Evolutionary conservation across 83 land plant genomes (phyloP).

Genomic region (Diphasiastrum complanatum): DNA sequence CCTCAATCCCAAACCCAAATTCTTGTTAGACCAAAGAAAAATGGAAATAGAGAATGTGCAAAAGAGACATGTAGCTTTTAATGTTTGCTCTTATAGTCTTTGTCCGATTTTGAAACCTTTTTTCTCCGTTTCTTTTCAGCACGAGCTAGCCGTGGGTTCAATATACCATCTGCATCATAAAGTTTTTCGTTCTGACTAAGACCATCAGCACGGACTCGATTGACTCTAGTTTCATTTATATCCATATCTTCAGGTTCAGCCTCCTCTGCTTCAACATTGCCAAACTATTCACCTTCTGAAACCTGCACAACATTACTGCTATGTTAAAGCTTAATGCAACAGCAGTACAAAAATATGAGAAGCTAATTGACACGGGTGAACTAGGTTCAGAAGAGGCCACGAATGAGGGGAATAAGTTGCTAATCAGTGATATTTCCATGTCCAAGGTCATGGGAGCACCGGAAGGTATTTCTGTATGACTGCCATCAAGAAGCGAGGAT

Average conservation of each 20-base stretch:
- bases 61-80: too few relatives aligned
- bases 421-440: slow-evolving; percentile 44
- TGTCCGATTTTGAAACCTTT: slow-evolving; percentile 37
- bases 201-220: not conserved
- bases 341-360: not conserved
- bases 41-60: too few relatives aligned
- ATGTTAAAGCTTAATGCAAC: not conserved
- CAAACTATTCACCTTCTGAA: slow-evolving; percentile 36
- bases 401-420: not conserved
- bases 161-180: slow-evolving; percentile 78
- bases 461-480: slow-evolving; percentile 63
- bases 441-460: slow-evolving; percentile 68
- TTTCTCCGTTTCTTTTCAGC: slow-evolving; percentile 66
- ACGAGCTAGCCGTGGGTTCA: slow-evolving; percentile 54
- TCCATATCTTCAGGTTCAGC: slow-evolving; percentile 31
- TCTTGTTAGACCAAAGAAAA: too few relatives aligned
- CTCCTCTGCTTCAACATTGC: slow-evolving; percentile 19
- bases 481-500: slow-evolving; percentile 49
- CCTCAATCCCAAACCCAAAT: too few relatives aligned
- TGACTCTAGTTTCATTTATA: slow-evolving; percentile 18
- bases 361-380: not conserved
- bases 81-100: too few relatives aligned
- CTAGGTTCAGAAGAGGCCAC: not conserved
- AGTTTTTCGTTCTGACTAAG: slow-evolving; percentile 61
- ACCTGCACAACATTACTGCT: not conserved